Evolutionary conservation across 352 stramenopile species (phyloP).

Genomic region (Globisporangium cylindrosporum): DNA sequence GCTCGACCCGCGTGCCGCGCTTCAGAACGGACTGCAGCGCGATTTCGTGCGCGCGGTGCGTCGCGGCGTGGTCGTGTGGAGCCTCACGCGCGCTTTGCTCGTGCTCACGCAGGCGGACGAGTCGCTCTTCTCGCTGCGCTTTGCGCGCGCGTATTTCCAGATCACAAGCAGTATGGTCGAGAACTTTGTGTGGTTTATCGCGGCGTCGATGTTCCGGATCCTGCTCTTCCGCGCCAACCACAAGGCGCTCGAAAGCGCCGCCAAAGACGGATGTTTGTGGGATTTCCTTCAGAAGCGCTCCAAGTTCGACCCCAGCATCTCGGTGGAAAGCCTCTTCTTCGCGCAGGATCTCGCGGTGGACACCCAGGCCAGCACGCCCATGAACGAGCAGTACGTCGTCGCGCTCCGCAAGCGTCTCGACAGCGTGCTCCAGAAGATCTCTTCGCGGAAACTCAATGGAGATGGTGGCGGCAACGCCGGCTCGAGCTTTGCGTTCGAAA

Average conservation of each 20-base stretch:
- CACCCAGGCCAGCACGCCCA: conserved; percentile 21
- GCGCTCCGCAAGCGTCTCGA: conserved; percentile 34
- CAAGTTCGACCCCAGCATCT: conserved; percentile 7
- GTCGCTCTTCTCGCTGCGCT: conserved; percentile 21
- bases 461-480: conserved; percentile 2
- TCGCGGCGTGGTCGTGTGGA: conserved; percentile 39
- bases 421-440: conserved; percentile 28
- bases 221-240: conserved; percentile 47
- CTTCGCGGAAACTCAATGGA: conserved; percentile 24
- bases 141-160: conserved; percentile 36
- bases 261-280: conserved; percentile 32
- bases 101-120: conserved; percentile 21
- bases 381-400: conserved; percentile 48
- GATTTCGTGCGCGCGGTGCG: conserved; percentile 42
- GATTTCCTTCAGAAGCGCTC: conserved; percentile 19
- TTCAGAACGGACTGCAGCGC: conserved; percentile 33
- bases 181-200: conserved; percentile 38
- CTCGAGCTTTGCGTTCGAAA: conserved; percentile 29
- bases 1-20: conserved; percentile 39
- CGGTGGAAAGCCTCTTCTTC: conserved; percentile 22
- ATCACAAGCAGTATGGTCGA: conserved; percentile 43
- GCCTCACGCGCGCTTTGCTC: conserved; percentile 27
- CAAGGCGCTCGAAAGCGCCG: conserved; percentile 21
- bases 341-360: conserved; percentile 17
- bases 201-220: conserved; percentile 47